Evolutionary conservation across 2,329 filamentous ascomycete species (phyloP), one percentile per base, ranked within the genome.

Genomic region (Helminthosporium solani): DNA sequence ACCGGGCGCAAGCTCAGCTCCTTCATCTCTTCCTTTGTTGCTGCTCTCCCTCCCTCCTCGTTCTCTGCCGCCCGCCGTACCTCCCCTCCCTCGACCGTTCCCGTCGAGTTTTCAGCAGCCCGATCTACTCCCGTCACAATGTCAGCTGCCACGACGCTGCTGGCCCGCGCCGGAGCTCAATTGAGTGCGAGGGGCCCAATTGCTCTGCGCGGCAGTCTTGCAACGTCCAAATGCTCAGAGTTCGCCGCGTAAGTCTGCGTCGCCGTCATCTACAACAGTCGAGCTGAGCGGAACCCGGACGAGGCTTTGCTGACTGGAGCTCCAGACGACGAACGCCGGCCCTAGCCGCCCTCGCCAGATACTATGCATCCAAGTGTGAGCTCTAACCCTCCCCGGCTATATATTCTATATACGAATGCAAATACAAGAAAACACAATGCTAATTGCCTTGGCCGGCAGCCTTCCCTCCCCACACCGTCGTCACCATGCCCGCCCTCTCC

Each of bases 401-500:
- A n/a, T n/a, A n/a, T n/a, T n/a, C n/a, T n/a, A n/a, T n/a, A n/a
- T n/a, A n/a, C n/a, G n/a, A n/a, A n/a, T n/a, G n/a, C n/a, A n/a
- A n/a, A n/a, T n/a, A n/a, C n/a, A n/a, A n/a, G n/a, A 49, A 31
- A 21, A 44, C 39, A 33, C 53, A 23, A 63, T 61, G 70, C 73
- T 70, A 57, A 65, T 50, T 47, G 44, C 38, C 18, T 28, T 23
- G 28, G 27, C 58, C 60, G 43, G 81, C 78, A 94, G 95, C 92
- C 40, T 97, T 89, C 78, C 95, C 94, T 59, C 84, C 90, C 60
- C 94, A 99, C 78, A 92, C 88, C 61, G 79, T 99, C 73, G 86
- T 99, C 78, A 94, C 84, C 80, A 99, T 99, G 94, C 94, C 94
- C 57, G 94, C 94, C 48, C 81, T 99, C 66, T 99, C 94, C 54